Base-by-base conservation (phyloP, 345 rosid species). In the Citrus inodora region DNA sequence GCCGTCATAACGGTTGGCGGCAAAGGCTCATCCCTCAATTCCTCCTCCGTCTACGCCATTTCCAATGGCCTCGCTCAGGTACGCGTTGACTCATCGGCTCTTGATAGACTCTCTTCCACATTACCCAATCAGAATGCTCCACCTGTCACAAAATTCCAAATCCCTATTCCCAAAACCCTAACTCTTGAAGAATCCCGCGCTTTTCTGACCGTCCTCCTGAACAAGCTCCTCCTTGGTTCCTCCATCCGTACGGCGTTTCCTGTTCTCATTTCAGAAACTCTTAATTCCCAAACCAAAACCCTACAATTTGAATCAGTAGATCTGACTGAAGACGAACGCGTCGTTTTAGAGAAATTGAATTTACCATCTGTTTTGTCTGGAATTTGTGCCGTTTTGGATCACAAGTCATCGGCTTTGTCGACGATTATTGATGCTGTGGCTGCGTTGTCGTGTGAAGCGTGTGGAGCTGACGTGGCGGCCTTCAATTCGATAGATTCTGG, bases 361-460 rank as follows among this genome's bases (percentile, higher is more conserved):
- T 85, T 92, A 1, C 33, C 67, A 6, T 76, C 80, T 59, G 77
- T 33, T 38, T 78, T 88, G 79, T 83, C 75, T 19, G 97, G 97
- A 0, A 51, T 90, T 46, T 89, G 90, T 75, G 87, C 87, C 17
- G 33, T 92, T 78, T 64, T 94, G 86, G 97, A 92, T 78, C 79
- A 91, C 42, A 84, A 84, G 51, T 73, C 90, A 2, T 78, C 91
- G 27, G 78, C 86, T 66, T 74, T 96, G 73, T 82, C 87, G 2
- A 79, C 85, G 38, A 77, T 92, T 70, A 81, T 86, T 3, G 92
- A 91, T 37, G 91, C 87, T 5, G 90, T 88, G 51, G 91, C 93
- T 53, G 95, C 97, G 3, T 77, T 94, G 86, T 92, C 95, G 7
- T 91, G 97, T 48, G 97, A 94, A 82, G 97, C 91, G 32, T 75